Base-by-base conservation (phyloP, 2,329 filamentous ascomycete species). In the Fusarium virguliforme region DNA sequence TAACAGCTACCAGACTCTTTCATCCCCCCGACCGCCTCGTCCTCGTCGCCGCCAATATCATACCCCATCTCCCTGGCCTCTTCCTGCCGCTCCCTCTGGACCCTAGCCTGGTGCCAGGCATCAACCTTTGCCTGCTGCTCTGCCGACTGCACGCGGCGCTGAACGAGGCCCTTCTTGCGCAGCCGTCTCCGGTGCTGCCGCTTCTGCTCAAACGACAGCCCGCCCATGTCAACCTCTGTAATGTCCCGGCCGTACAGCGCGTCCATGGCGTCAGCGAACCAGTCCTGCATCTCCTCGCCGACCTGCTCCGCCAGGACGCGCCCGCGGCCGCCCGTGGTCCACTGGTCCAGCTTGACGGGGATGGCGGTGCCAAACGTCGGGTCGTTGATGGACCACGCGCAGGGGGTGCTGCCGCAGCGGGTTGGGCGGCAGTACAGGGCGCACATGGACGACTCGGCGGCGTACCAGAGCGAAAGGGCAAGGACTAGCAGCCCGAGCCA, bases 321-420 rank as follows among this genome's bases (percentile, higher is more conserved):
- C 6, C 86, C 86, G 35, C 78, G 79, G 1, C 88, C 88, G 15
- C 86, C 85, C 0, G 86, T 87, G 8, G 82, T 75, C 88, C 88
- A 91, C 72, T 90, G 84, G 75, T 91, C 89, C 12, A 91, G 74
- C 80, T 90, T 91, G 62, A 89, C 85, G 4, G 89, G 89, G 50
- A 91, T 82, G 1, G 88, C 87, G 40, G 82, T 83, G n/a, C 88
- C 89, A 77, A 89, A 91, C 28, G 85, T 84, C 0, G 89, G 89
- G 75, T 90, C 89, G 50, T 87, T 83, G 10, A 84, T 83, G 30
- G 85, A 86, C 87, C 87, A 90, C 37, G 84, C 81, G 75, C 88
- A 90, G 2, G 83, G 82, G 51, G 64, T 77, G 57, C 53, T 76
- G 12, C 82, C 82, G 70, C 88, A 90, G 34, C 82, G 82, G n/a